Evolutionary conservation across 805 yeast genomes (phyloP).

Genomic region (Candida nitratophila): DNA sequence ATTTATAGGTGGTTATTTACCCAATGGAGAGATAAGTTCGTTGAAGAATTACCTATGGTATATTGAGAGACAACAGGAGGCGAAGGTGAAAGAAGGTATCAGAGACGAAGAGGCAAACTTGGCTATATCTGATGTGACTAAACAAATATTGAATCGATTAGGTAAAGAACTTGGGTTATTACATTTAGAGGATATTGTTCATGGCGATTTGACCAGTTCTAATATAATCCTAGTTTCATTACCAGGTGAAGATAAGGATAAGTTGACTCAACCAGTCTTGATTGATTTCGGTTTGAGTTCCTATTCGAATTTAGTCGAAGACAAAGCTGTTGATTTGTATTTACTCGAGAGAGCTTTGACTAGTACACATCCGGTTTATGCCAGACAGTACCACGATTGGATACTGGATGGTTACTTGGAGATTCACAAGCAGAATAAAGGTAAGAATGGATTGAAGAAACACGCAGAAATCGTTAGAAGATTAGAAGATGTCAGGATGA

Average conservation of each 20-base stretch:
- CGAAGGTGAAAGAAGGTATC: not conserved
- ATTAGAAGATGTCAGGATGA: conserved; percentile 75
- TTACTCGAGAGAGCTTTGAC: conserved; percentile 87
- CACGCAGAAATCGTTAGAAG: conserved; percentile 50
- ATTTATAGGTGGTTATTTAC: conserved; percentile 49
- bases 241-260: conserved; percentile 11
- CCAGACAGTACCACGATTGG: conserved; percentile 62
- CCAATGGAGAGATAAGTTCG: conserved; percentile 49
- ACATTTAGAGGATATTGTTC: conserved; percentile 74
- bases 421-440: conserved; percentile 26
- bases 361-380: conserved; percentile 80
- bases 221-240: conserved; percentile 52
- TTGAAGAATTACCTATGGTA: conserved; percentile 72
- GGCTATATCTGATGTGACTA: conserved; percentile 29
- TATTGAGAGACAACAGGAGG: conserved; percentile 31
- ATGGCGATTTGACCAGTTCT: conserved; percentile 92
- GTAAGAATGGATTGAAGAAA: conserved; percentile 32
- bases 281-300: conserved; percentile 92
- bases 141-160: conserved; percentile 41
- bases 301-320: conserved; percentile 70
- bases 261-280: conserved; percentile 40
- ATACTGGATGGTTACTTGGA: conserved; percentile 60
- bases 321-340: conserved; percentile 94
- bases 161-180: conserved; percentile 64
- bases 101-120: conserved; percentile 7